phyloP scores from a whole-genome alignment of 148 eudicot genomes.

The Chenopodium quinoa region DNA sequence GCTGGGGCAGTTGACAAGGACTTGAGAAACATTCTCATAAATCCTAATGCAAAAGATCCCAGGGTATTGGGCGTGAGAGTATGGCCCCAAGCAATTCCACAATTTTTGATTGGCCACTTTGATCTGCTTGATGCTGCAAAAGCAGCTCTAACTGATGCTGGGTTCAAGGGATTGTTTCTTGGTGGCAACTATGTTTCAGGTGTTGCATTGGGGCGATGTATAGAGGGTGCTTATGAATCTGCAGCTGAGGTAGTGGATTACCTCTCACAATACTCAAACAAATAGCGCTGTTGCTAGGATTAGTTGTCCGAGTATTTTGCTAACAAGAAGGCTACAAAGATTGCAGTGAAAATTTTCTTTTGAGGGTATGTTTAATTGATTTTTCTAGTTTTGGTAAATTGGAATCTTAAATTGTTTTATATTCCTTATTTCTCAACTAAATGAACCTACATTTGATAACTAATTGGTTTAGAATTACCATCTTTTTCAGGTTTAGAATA shows the following conservation, averaged over 20 bases:
- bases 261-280: conserved; percentile 40
- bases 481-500: too few relatives aligned
- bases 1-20: conserved; percentile 77
- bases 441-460: too few relatives aligned
- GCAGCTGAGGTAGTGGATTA: conserved; percentile 56
- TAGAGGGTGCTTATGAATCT: conserved; percentile 72
- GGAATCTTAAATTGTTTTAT: too few relatives aligned
- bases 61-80: conserved; percentile 59
- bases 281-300: conserved; percentile 7
- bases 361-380: too few relatives aligned
- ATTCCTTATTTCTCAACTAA: too few relatives aligned
- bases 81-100: conserved; percentile 89
- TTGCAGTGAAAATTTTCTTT: too few relatives aligned
- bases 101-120: conserved; percentile 69
- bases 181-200: conserved; percentile 85
- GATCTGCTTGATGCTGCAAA: conserved; percentile 66
- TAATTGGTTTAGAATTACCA: too few relatives aligned
- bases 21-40: conserved; percentile 71
- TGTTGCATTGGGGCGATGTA: conserved; percentile 85
- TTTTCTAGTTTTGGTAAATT: too few relatives aligned
- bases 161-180: conserved; percentile 59
- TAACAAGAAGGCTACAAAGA: too few relatives aligned
- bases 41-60: conserved; percentile 58
- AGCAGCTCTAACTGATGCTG: conserved; percentile 44
- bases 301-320: too few relatives aligned